Evolutionary conservation across 352 stramenopile species (phyloP), one percentile per base, ranked within the genome.

Genomic region (Blastocystis sp.): DNA sequence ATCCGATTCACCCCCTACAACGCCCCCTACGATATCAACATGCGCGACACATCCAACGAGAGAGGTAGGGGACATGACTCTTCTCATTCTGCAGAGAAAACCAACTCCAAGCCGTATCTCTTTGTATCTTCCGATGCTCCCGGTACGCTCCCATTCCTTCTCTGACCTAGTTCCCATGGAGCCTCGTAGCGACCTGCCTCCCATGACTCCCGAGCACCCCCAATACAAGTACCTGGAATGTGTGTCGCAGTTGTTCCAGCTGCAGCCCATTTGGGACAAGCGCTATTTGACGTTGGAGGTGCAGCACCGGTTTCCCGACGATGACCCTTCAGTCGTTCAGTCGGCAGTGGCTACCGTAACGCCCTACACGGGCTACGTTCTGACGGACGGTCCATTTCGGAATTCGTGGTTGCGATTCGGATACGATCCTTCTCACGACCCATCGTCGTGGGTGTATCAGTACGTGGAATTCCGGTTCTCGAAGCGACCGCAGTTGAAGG

Each of bases 401-500:
- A 49, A 42, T 21, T 38, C 11, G 14, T 71, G 59, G 59, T 8
- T 71, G 6, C 59, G 59, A 27, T 71, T 71, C 7, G 59, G 59
- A 24, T 71, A 46, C 38, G 32, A 71, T 44, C 59, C 59, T 46
- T 71, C 59, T 44, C 8, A 46, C 4, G 38, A 48, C n/a, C 59
- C 59, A 24, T 48, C 29, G 32, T 42, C 59, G n/a, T 71, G 59
- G 59, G 36, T 46, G n/a, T 71, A 71, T 29, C 59, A 71, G 38
- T 71, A 71, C 32, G n/a, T 71, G 4, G 59, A 71, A 24, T 71
- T 71, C 38, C 59, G 59, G 21, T 71, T 71, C 32, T 71, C 59
- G 18, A 71, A 71, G 36, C 59, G 59, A 48, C 59, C 59, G 8
- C 8, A 46, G n/a, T 24, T 71, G 59, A 38, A 21, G 14, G 59